Conservation (phyloP, 2,329 filamentous ascomycete species). For the Macrophomina tecta region DNA sequence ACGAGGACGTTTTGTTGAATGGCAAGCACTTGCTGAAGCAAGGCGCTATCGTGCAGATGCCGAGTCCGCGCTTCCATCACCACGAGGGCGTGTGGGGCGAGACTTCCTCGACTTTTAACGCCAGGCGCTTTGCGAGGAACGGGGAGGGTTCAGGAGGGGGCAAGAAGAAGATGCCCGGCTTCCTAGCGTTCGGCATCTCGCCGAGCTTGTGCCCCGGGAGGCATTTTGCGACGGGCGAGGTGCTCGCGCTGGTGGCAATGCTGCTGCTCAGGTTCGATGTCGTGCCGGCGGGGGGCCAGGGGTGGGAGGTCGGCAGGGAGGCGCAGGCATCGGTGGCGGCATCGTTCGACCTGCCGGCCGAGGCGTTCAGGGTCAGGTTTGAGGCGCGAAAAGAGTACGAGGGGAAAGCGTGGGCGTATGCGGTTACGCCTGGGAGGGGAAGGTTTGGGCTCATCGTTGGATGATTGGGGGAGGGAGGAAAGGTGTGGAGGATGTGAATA, state of each 20-base stretch:
- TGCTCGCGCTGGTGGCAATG: constrained; percentile 42
- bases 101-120: constrained; percentile 37
- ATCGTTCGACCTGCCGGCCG: no score
- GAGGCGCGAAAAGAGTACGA: no score
- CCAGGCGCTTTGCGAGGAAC: constrained; percentile 40
- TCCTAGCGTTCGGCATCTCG: constrained; percentile 45
- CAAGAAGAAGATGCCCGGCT: constrained; percentile 36
- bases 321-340: no score
- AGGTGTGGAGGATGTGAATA: no score
- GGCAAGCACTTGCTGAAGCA: constrained; percentile 46
- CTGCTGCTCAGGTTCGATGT: constrained; percentile 44
- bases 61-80: constrained; percentile 41
- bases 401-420: no score
- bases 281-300: constrained; percentile 20
- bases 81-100: constrained; percentile 43
- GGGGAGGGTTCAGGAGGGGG: not conserved
- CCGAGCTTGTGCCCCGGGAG: constrained; percentile 45
- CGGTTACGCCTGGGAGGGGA: no score
- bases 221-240: constrained; percentile 46
- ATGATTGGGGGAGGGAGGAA: no score
- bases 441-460: no score
- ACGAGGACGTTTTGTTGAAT: constrained; percentile 44
- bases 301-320: no score
- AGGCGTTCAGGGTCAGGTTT: no score
- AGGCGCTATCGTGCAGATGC: constrained; percentile 44